Percentiles rank a stretch among this genome's conserved stretches.
Conservation (phyloP, 768 basidiomycete genomes). For the Xerocomellus dryophilus region DNA sequence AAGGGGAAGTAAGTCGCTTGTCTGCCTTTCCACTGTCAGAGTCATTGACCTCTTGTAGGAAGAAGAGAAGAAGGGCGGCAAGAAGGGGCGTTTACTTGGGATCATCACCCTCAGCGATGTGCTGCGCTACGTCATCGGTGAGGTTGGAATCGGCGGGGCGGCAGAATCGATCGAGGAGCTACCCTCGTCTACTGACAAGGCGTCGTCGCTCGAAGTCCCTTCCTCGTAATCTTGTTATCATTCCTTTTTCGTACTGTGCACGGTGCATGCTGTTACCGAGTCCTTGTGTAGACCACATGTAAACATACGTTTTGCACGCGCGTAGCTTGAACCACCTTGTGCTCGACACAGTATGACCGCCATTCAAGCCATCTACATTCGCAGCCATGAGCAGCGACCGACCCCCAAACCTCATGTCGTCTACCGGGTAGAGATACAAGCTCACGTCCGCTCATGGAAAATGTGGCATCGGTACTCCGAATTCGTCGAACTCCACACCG, state of each 20-base stretch:
- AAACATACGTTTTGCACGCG: conserved; percentile 1
- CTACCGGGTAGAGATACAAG: conserved; percentile 81
- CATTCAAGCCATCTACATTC: conserved; percentile 74
- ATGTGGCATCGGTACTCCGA: conserved; percentile 95
- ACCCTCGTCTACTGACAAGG: conserved; percentile 10
- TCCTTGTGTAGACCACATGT: conserved; percentile 18
- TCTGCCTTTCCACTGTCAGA: background rate
- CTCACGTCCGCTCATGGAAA: conserved; percentile 88
- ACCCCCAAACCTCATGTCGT: conserved; percentile 77
- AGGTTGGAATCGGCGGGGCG: conserved; percentile 50
- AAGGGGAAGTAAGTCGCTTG: conserved; percentile 65
- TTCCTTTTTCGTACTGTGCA: conserved; percentile 4
- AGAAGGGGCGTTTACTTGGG: conserved; percentile 78
- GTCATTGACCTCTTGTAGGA: conserved; percentile 45
- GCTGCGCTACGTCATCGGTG: conserved; percentile 75
- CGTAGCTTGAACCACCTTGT: conserved; percentile 1
- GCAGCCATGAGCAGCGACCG: conserved; percentile 62
- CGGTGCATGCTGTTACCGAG: too few relatives aligned
- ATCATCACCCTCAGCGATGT: conserved; percentile 90
- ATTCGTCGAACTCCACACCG: conserved; percentile 82
- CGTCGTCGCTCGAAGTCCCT: conserved; percentile 19
- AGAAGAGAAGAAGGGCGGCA: conserved; percentile 75
- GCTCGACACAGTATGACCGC: conserved; percentile 49
- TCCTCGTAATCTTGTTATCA: too few relatives aligned
- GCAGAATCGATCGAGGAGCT: conserved; percentile 36